Base-by-base conservation (phyloP, 2,329 filamentous ascomycete genomes). In the Emmonsiellopsis sp. region DNA sequence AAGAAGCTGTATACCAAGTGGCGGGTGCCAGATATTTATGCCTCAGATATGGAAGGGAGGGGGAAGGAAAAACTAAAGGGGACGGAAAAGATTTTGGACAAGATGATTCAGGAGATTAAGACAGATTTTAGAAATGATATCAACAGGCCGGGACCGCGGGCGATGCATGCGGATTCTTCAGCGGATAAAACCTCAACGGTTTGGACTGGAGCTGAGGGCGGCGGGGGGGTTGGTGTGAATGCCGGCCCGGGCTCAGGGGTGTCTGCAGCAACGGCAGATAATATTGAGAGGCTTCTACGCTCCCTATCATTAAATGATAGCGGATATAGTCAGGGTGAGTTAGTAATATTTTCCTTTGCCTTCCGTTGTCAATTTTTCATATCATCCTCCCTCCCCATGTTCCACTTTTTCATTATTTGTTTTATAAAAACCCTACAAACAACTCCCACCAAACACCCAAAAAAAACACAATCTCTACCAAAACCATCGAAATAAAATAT, bases 1-100 rank as follows among this genome's bases (percentile, higher is more conserved):
- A 48, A 48, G 7, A 48, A 48, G 45, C n/a, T 48, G 32, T 48
- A 48, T 16, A 11, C 37, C 45, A 48, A 48, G 26, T 48, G 45
- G 45, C 35, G 47, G 15, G 40, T 40, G 16, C 47, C 47, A 3
- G 47, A 40, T 40, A 49, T n/a, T 20, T 15, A 13, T 49, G 15
- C 35, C n/a, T n/a, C 7, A 10, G 11, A 40, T 7, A 13, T 9
- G 4, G 20, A 40, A 8, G 26, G 15, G 37, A 40, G 16, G 9
- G 10, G 11, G 16, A 1, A 15, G 11, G 8, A n/a, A 20, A 9
- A 16, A 20, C 6, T 6, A 5, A 20, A 38, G 11, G 35, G 5
- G 20, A 26, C 16, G 20, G 47, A 49, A 37, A 2, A 9, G 35
- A 49, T 49, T 13, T 26, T 49, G 16, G 47, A 15, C 15, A 9